Conservation (phyloP, 768 basidiomycete genomes). For the Nidularia pulvinata region DNA sequence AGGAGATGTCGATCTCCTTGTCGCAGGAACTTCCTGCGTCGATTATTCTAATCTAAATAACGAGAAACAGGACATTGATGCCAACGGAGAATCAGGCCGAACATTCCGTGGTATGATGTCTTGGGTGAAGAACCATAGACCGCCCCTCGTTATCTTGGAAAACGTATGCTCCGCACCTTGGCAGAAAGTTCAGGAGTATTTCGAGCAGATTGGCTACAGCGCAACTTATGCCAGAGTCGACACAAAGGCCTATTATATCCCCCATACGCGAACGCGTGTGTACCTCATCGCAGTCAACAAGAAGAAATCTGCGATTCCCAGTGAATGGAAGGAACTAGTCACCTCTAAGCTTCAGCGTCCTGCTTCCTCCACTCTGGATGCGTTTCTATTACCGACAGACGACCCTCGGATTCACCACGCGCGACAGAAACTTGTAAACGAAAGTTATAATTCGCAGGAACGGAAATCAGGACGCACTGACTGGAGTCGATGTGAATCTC, state of each 20-base stretch:
- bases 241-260: conserved; percentile 90
- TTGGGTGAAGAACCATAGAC: conserved; percentile 86
- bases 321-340: conserved; percentile 66
- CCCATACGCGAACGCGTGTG: conserved; percentile 91
- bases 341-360: conserved; percentile 70
- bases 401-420: conserved; percentile 92
- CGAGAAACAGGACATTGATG: conserved; percentile 87
- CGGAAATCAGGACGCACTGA: conserved; percentile 76
- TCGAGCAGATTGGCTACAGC: conserved; percentile 74
- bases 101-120: conserved; percentile 96
- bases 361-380: conserved; percentile 88
- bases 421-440: conserved; percentile 78
- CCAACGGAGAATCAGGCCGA: conserved; percentile 88
- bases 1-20: conserved; percentile 85
- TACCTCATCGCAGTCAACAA: conserved; percentile 83
- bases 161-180: conserved; percentile 95
- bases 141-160: conserved; percentile 91
- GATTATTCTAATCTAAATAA: conserved; percentile 98
- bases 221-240: conserved; percentile 73
- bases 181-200: conserved; percentile 73
- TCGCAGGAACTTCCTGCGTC: conserved; percentile 96
- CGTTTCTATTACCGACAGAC: conserved; percentile 88
- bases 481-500: conserved; percentile 91
- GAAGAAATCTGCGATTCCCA: conserved; percentile 56
- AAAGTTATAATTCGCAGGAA: conserved; percentile 62